Base-by-base conservation (phyloP, 2,329 filamentous ascomycete species). In the Aspergillus piperis region DNA sequence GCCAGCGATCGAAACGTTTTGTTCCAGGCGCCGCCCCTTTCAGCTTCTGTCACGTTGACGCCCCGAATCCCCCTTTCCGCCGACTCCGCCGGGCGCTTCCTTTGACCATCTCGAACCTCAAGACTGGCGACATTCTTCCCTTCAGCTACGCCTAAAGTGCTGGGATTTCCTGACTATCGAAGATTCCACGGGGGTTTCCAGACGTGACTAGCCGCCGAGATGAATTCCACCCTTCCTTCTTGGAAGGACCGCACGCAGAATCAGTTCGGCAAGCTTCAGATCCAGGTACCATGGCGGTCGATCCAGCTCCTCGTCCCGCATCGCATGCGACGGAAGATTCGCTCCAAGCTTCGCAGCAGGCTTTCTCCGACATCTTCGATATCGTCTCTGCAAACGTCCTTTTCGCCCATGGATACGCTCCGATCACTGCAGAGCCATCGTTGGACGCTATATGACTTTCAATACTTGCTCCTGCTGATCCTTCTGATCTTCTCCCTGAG, bases 371-470 rank as follows among this genome's bases (percentile, higher is more conserved):
- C 88, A 21, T 88, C 90, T 54, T 89, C 89, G 64, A 86, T 97
- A 71, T 86, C 91, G 54, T 84, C 83, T 30, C 82, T 97, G 58
- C 86, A 96, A 76, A 92, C 88, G 15, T 96, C 92, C 1, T 90
- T 92, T 77, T 92, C 90, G 66, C 88, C 91, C 5, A 82, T 85
- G 70, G 89, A 96, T 71, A 92, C 92, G 11, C 77, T 97, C 62
- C 85, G 86, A 62, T 86, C 89, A 39, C 81, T 97, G 64, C 88
- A 89, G 69, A 85, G 85, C 62, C 91, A 95, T 73, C 86, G 86
- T 65, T 97, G 91, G 91, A 89, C 85, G 54, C 81, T 88, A 54
- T 90, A 92, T 74, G 94, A 98, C 76, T 84, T 90, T 42, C 93
- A 97, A 78, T 96, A 97, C 76, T 76, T 91, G 54, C 81, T 94